These are phyloP conservation scores for Annulohypoxylon stygium DNA, from an alignment of 495 filamentous ascomycete species.

Conservation along the genomic window DNA sequence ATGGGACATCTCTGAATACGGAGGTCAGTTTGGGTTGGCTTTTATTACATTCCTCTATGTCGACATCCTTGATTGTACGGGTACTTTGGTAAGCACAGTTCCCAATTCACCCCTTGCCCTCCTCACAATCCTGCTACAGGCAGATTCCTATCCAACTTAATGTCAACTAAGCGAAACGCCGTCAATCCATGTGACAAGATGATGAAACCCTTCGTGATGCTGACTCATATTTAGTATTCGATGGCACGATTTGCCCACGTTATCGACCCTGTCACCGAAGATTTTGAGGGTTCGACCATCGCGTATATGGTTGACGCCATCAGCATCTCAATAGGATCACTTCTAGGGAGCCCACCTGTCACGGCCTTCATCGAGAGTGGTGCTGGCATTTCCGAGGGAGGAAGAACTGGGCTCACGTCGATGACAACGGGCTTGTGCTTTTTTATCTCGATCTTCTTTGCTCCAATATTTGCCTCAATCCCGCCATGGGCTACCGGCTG, in stretches of 20 bases:
- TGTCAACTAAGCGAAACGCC: not conserved
- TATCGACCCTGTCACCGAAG: constrained; percentile 78
- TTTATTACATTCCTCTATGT: constrained; percentile 89
- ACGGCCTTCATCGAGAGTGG: constrained; percentile 88
- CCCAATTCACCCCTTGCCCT: not conserved
- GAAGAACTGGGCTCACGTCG: constrained; percentile 84
- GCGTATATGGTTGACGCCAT: constrained; percentile 85
- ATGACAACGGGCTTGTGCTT: constrained; percentile 81
- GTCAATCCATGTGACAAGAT: not conserved
- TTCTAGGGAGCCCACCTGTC: constrained; percentile 80
- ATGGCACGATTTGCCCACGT: constrained; percentile 84
- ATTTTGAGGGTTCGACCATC: constrained; percentile 82
- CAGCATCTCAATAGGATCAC: constrained; percentile 79
- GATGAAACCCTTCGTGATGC: not conserved
- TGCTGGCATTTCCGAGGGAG: constrained; percentile 86
- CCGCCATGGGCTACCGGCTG: constrained; percentile 87
- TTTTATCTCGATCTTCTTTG: constrained; percentile 89
- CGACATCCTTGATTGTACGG: constrained; percentile 83
- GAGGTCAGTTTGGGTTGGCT: constrained; percentile 78
- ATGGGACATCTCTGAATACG: constrained; percentile 73
- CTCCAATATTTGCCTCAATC: constrained; percentile 86
- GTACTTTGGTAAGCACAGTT: constrained; percentile 64
- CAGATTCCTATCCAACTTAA: not conserved
- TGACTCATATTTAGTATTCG: constrained; percentile 65
- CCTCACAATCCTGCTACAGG: not conserved